Evolutionary conservation across 2,329 filamentous ascomycete genomes (phyloP).

Genomic region (Paraphaeosphaeria minitans): DNA sequence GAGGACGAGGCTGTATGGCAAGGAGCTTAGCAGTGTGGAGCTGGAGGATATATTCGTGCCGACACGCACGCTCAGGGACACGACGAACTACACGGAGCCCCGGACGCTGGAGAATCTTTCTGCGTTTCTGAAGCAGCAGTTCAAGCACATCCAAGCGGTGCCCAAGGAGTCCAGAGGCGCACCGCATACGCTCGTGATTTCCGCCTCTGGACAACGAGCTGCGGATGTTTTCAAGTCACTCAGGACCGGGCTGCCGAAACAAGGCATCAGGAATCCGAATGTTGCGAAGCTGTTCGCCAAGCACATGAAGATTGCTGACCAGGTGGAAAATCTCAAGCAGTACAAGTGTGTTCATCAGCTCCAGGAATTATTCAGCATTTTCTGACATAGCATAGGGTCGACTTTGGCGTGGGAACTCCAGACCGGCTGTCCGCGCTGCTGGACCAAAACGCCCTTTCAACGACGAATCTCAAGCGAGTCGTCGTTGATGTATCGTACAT

Average conservation of each 20-base stretch:
- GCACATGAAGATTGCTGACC: constrained; percentile 93
- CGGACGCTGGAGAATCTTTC: constrained; percentile 76
- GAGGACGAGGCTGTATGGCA: constrained; percentile 76
- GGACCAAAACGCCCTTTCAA: constrained; percentile 75
- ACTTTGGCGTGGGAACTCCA: constrained; percentile 90
- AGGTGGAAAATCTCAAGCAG: constrained; percentile 74
- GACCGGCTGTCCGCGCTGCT: constrained; percentile 80
- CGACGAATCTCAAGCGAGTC: constrained; percentile 74
- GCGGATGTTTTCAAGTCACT: constrained; percentile 83
- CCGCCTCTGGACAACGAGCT: constrained; percentile 81
- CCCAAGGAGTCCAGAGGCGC: constrained; percentile 64
- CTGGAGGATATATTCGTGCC: constrained; percentile 80
- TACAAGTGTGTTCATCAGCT: constrained; percentile 58
- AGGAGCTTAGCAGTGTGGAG: constrained; percentile 81
- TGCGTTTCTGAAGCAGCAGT: constrained; percentile 73
- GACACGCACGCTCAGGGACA: constrained; percentile 76
- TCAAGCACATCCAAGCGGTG: constrained; percentile 65
- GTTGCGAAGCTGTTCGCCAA: constrained; percentile 97
- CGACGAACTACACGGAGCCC: constrained; percentile 71
- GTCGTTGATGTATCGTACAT: constrained; percentile 91
- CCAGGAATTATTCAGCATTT: too few species aligned
- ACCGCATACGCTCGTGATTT: constrained; percentile 84
- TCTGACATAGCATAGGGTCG: constrained; percentile 62
- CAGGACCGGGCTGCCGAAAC: constrained; percentile 58
- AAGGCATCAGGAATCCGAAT: constrained; percentile 66